A percentile compares a stretch with the other conserved stretches of the same genome.
phyloP scores from a whole-genome alignment of 331 rosid species.

The Cydonia oblonga region DNA sequence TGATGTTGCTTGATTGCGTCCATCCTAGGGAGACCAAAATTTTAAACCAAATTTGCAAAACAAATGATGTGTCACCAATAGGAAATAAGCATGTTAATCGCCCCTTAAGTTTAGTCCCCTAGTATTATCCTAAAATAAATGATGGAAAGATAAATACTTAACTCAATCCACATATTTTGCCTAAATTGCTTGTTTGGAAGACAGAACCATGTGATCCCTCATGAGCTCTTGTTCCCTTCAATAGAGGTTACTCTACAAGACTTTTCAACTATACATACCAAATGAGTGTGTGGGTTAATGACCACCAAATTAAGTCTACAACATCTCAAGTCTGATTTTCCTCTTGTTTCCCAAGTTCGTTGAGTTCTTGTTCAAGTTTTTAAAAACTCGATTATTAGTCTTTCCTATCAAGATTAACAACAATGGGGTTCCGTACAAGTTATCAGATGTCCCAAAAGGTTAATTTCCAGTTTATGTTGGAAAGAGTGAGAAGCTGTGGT shows the following conservation, averaged over 20 bases:
- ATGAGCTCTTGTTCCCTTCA: not conserved
- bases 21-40: too few species aligned
- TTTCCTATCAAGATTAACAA: not conserved
- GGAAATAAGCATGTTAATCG: too few species aligned
- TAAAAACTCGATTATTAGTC: too few species aligned
- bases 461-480: conserved; percentile 24
- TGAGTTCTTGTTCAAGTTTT: not conserved
- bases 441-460: conserved; percentile 11
- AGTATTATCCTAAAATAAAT: too few species aligned
- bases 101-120: too few species aligned
- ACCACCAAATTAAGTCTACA: not conserved
- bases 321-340: not conserved
- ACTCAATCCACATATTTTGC: not conserved
- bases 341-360: not conserved
- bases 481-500: conserved; percentile 9
- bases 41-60: too few species aligned
- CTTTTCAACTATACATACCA: not conserved
- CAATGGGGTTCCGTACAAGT: not conserved
- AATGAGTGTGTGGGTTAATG: not conserved
- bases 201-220: not conserved
- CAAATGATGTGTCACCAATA: too few species aligned
- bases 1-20: too few species aligned
- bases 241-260: not conserved
- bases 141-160: not conserved
- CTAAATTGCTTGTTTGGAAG: not conserved